phyloP scores from a whole-genome alignment of 208 protist genomes.

The Wallacemonas rigidus region DNA sequence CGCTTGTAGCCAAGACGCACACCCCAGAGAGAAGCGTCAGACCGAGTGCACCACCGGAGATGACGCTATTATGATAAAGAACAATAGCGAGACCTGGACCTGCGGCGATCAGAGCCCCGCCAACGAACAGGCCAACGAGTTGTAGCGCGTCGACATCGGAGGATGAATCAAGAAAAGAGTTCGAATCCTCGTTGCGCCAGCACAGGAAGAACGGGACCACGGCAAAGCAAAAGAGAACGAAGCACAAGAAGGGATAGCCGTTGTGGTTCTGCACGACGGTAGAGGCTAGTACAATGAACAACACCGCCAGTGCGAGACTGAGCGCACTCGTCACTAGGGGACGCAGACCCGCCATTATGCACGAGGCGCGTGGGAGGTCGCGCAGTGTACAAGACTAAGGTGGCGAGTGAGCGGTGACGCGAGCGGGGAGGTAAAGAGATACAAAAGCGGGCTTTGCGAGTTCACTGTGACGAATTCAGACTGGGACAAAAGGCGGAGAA shows the following conservation, averaged over 20 bases:
- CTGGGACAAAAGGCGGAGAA: no score
- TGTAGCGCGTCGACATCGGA: constrained; percentile 23
- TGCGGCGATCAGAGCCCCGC: constrained; percentile 52
- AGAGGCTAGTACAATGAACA: constrained; percentile 63
- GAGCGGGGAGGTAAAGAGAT: background rate
- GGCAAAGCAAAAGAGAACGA: constrained; percentile 54
- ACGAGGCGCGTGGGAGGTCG: no score
- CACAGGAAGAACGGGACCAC: constrained; percentile 68
- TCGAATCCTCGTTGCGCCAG: constrained; percentile 21
- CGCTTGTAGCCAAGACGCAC: constrained; percentile 23
- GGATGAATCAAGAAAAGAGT: constrained; percentile 26
- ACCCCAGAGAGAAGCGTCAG: constrained; percentile 46
- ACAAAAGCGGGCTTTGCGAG: no score
- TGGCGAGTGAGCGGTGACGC: background rate
- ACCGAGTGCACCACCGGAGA: constrained; percentile 41
- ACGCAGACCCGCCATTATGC: constrained; percentile 45
- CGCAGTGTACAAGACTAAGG: no score
- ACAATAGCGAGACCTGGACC: constrained; percentile 62
- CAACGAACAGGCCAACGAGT: constrained; percentile 58
- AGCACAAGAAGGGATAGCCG: constrained; percentile 55
- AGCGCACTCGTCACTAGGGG: constrained; percentile 55
- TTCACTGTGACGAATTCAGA: no score
- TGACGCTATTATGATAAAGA: constrained; percentile 58
- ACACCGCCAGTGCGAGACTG: constrained; percentile 49
- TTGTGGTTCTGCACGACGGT: constrained; percentile 46